Conservation (phyloP, 129 eudicot species). For the Dittrichia graveolens region DNA sequence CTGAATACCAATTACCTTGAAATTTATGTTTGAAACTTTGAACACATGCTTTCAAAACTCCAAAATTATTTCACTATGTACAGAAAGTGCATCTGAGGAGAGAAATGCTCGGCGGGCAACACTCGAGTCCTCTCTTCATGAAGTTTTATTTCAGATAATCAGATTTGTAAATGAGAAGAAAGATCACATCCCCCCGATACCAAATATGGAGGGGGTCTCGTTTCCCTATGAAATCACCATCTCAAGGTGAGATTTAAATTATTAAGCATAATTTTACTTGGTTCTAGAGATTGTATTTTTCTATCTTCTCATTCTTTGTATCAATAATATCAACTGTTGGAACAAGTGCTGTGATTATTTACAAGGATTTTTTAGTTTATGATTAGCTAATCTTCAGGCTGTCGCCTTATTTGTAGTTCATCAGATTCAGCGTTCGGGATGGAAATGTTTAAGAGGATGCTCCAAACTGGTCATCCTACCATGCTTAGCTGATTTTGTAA, state of each 20-base stretch:
- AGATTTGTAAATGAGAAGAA: conserved; percentile 94
- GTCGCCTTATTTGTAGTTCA: conserved; percentile 69
- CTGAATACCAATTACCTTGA: too few species aligned
- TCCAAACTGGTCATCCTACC: conserved; percentile 97
- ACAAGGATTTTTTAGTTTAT: too few species aligned
- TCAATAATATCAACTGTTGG: too few species aligned
- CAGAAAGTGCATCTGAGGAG: conserved; percentile 72
- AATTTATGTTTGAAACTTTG: not conserved
- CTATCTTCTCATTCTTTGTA: not conserved
- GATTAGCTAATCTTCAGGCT: conserved; percentile 25
- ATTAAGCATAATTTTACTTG: not conserved
- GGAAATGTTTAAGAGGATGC: conserved; percentile 99
- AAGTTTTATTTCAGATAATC: conserved; percentile 91
- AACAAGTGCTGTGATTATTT: too few species aligned
- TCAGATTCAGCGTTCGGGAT: conserved; percentile 99
- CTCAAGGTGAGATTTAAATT: conserved; percentile 65
- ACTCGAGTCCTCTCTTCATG: conserved; percentile 77
- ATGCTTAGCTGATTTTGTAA: conserved; percentile 81
- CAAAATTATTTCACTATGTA: not conserved
- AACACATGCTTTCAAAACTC: conserved; percentile 8
- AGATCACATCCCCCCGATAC: conserved; percentile 95
- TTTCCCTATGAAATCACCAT: conserved; percentile 94
- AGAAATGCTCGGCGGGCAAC: conserved; percentile 77
- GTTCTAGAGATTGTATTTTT: too few species aligned
- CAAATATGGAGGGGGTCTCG: conserved; percentile 76